Percentiles rank a stretch among this genome's conserved stretches.
phyloP scores from a whole-genome alignment of 495 filamentous ascomycete genomes.

The Xylaria intraflava region DNA sequence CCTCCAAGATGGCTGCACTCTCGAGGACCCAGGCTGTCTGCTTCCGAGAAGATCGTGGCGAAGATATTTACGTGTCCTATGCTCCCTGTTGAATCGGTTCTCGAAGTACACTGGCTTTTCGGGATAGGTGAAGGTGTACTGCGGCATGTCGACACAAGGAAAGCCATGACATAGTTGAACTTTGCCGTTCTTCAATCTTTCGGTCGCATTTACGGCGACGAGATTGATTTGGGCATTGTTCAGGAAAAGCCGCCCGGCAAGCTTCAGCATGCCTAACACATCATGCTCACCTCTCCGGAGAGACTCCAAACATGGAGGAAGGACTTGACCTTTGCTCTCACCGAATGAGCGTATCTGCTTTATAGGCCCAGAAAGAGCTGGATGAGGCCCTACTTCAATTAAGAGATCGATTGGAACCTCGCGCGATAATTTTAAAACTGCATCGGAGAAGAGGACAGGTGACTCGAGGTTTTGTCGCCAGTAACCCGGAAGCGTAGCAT shows the following conservation, averaged over 20 bases:
- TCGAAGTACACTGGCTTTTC: constrained; percentile 15
- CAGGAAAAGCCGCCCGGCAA: constrained; percentile 6
- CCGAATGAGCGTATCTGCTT: constrained; percentile 18
- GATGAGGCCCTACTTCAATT: constrained; percentile 40
- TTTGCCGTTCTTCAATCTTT: neutral
- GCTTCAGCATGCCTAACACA: neutral
- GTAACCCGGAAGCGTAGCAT: constrained; percentile 13
- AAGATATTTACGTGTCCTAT: constrained; percentile 31
- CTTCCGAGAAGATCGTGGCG: constrained; percentile 48
- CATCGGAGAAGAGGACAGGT: constrained; percentile 27
- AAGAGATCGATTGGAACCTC: constrained; percentile 15
- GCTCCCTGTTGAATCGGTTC: constrained; percentile 38
- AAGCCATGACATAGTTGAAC: neutral
- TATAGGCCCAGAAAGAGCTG: constrained; percentile 30
- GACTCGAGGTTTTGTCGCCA: constrained; percentile 24
- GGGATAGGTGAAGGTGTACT: constrained; percentile 3
- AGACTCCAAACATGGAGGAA: constrained; percentile 16
- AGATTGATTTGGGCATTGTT: constrained; percentile 1
- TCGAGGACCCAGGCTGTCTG: constrained; percentile 33
- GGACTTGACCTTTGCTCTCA: neutral
- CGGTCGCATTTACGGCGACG: constrained; percentile 8
- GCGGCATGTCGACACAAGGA: constrained; percentile 8
- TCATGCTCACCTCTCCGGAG: constrained; percentile 15
- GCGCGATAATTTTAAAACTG: constrained; percentile 18
- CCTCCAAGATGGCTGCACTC: constrained; percentile 41